Percentiles rank a stretch among this genome's conserved stretches.
Evolutionary conservation across 192 early-diverging fungal species (phyloP).

Genomic region (Chytriomyces sp.): DNA sequence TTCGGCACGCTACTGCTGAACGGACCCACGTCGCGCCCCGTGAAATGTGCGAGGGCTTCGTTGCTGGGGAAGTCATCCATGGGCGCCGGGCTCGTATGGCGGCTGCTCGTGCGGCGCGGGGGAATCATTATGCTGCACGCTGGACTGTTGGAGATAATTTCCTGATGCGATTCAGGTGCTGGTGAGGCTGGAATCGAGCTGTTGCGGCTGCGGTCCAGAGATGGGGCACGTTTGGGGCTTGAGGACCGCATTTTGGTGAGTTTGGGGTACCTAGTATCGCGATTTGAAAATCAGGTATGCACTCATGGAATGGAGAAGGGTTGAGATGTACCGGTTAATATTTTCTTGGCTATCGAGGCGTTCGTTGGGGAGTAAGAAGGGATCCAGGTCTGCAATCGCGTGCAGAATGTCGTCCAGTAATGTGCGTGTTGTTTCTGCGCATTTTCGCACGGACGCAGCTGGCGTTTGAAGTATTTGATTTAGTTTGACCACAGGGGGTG

Average conservation of each 20-base stretch:
- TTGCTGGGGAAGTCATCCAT: not conserved
- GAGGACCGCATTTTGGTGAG: not conserved
- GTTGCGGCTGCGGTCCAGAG: not conserved
- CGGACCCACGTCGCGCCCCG: too few species aligned
- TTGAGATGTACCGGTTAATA: not conserved
- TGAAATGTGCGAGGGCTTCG: not conserved
- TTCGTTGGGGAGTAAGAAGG: slow-evolving; percentile 9
- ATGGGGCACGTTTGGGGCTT: not conserved
- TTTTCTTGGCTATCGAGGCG: slow-evolving; percentile 9
- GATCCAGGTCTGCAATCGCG: slow-evolving; percentile 1
- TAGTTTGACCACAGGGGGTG: too few species aligned
- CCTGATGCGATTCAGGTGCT: not conserved
- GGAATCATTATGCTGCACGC: not conserved
- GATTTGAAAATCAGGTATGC: not conserved
- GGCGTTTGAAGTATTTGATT: too few species aligned
- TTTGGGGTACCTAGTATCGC: not conserved
- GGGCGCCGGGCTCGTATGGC: not conserved
- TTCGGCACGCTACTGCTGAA: not conserved
- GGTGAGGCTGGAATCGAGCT: not conserved
- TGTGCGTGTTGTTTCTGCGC: not conserved
- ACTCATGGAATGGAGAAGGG: not conserved
- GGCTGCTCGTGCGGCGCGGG: not conserved
- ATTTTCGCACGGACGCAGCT: not conserved
- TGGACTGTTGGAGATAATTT: too few species aligned
- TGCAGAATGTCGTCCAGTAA: slow-evolving; percentile 15